Evolutionary conservation across 495 filamentous ascomycete genomes (phyloP).

Genomic region (Corynascus novoguineensis): DNA sequence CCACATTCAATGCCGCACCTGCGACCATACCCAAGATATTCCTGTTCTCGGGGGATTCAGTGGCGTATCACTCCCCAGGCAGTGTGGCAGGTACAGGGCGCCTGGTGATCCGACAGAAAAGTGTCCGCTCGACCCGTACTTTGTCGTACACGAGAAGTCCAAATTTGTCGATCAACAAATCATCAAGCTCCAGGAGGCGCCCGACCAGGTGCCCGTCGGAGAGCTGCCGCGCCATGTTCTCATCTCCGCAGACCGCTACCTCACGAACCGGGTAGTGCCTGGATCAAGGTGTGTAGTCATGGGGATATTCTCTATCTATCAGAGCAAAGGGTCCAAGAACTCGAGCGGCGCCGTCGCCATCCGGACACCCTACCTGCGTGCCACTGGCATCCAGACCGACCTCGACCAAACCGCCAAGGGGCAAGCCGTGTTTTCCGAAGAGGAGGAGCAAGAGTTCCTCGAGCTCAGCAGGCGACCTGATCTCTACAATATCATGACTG

Average conservation of each 20-base stretch:
- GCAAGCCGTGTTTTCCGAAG: slow-evolving; percentile 78
- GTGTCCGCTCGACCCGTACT: slow-evolving; percentile 93
- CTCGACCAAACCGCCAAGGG: slow-evolving; percentile 87
- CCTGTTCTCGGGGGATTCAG: slow-evolving; percentile 77
- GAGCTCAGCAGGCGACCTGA: slow-evolving; percentile 88
- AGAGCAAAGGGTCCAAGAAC: slow-evolving; percentile 79
- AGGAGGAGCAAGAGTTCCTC: slow-evolving; percentile 96
- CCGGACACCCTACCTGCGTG: slow-evolving; percentile 91
- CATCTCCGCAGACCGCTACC: slow-evolving; percentile 89
- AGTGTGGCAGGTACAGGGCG: slow-evolving; percentile 58
- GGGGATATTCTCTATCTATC: slow-evolving; percentile 98
- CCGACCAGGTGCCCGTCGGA: slow-evolving; percentile 95
- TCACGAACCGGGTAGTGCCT: slow-evolving; percentile 93
- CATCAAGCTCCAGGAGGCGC: slow-evolving; percentile 96
- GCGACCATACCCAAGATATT: slow-evolving; percentile 66
- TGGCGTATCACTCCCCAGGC: slow-evolving; percentile 74
- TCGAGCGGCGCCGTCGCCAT: slow-evolving; percentile 83
- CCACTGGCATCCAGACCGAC: slow-evolving; percentile 86
- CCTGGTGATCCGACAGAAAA: slow-evolving; percentile 55
- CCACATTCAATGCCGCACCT: slow-evolving; percentile 83
- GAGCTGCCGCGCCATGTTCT: slow-evolving; percentile 93
- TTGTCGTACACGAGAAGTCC: slow-evolving; percentile 88
- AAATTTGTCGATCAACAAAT: slow-evolving; percentile 97
- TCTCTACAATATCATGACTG: slow-evolving; percentile 81
- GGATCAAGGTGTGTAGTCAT: slow-evolving; percentile 92